phyloP scores from a whole-genome alignment of 768 basidiomycete genomes.

The Lyophyllum semitale region DNA sequence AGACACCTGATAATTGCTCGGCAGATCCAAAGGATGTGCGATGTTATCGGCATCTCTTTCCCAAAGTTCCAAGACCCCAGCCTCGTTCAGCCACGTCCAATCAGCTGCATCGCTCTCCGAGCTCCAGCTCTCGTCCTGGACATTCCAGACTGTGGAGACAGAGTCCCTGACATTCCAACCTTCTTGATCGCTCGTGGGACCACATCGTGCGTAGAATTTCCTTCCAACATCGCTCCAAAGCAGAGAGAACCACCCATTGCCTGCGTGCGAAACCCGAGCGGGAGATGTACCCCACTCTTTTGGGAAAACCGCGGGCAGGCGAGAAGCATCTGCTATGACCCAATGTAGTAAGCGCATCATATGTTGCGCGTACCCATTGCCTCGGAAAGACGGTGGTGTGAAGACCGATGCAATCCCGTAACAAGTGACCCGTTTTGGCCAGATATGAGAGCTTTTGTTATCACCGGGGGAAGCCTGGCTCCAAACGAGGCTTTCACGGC shows the following conservation, averaged over 20 bases:
- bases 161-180: slow-evolving; percentile 48
- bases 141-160: slow-evolving; percentile 41
- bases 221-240: slow-evolving; percentile 57
- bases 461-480: slow-evolving; percentile 7
- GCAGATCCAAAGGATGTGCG: slow-evolving; percentile 5
- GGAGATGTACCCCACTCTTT: slow-evolving; percentile 49
- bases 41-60: slow-evolving; percentile 38
- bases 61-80: slow-evolving; percentile 39
- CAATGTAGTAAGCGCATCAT: slow-evolving; percentile 70
- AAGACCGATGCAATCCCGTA: slow-evolving; percentile 62
- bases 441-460: slow-evolving; percentile 4
- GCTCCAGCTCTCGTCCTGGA: slow-evolving; percentile 11
- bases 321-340: slow-evolving; percentile 40
- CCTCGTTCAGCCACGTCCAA: slow-evolving; percentile 38
- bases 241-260: slow-evolving; percentile 46
- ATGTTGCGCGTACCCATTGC: slow-evolving; percentile 58
- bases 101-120: slow-evolving; percentile 6
- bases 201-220: slow-evolving; percentile 44
- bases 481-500: slow-evolving; percentile 32
- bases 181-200: slow-evolving; percentile 29
- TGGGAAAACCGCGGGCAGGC: slow-evolving; percentile 27
- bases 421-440: slow-evolving; percentile 35
- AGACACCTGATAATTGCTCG: slow-evolving; percentile 12
- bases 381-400: slow-evolving; percentile 49
- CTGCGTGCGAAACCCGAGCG: slow-evolving; percentile 27